These are phyloP conservation scores for Rhynchosporium graminicola DNA, from an alignment of 2,329 filamentous ascomycete genomes.

Conservation along the genomic window DNA sequence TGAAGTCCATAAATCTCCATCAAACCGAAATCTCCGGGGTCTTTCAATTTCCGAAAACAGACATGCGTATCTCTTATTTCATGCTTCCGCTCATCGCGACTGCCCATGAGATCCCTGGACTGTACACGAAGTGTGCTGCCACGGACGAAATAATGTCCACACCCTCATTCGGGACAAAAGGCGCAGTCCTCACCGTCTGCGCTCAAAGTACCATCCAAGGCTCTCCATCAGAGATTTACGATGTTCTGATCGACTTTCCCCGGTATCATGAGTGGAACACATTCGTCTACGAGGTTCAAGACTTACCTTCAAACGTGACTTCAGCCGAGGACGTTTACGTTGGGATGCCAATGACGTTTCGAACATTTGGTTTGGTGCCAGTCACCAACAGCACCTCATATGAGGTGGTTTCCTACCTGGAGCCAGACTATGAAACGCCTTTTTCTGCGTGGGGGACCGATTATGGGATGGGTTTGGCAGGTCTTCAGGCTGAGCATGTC, in stretches of 20 bases:
- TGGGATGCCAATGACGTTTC: slow-evolving; percentile 24
- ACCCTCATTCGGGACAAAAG: slow-evolving; percentile 16
- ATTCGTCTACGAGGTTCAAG: slow-evolving; percentile 21
- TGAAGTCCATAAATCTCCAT: background rate
- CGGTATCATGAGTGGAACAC: slow-evolving; percentile 22
- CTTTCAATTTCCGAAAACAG: background rate
- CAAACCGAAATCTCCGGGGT: background rate
- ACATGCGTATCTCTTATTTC: background rate
- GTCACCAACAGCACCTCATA: slow-evolving; percentile 18
- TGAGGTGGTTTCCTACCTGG: slow-evolving; percentile 20
- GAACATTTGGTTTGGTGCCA: slow-evolving; percentile 18
- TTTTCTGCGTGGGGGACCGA: slow-evolving; percentile 17
- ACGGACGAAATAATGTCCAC: slow-evolving; percentile 18
- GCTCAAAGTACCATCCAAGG: slow-evolving; percentile 16
- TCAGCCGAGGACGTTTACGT: slow-evolving; percentile 19
- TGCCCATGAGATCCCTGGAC: background rate
- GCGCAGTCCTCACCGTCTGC: slow-evolving; percentile 22
- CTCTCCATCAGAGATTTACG: slow-evolving; percentile 12
- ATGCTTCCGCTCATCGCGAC: background rate
- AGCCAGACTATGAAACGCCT: slow-evolving; percentile 5
- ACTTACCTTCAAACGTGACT: slow-evolving; percentile 18
- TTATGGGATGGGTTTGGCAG: slow-evolving; percentile 1
- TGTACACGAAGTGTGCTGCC: slow-evolving; percentile 17
- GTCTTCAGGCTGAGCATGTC: slow-evolving; percentile 24
- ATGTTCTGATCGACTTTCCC: slow-evolving; percentile 19